phyloP scores from a whole-genome alignment of 139 green algal genomes.

The Auxenochlorella pyrenoidosa region DNA sequence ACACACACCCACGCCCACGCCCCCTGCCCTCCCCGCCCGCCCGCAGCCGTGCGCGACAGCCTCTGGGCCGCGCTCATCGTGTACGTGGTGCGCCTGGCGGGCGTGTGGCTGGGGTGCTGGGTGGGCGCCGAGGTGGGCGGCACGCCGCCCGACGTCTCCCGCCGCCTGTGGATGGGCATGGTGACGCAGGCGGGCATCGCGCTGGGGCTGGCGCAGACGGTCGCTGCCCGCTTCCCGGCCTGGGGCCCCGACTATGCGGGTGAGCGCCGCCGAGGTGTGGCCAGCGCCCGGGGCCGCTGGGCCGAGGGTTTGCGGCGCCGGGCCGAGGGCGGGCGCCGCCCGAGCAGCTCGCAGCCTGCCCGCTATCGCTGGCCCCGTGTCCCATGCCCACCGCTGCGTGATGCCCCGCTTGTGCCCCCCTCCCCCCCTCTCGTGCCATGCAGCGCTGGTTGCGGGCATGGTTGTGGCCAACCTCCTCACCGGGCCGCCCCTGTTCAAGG shows the following conservation, averaged over 20 bases:
- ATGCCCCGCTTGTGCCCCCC: neutral
- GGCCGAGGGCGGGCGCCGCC: no score
- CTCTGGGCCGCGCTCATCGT: constrained; percentile 69
- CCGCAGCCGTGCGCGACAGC: constrained; percentile 70
- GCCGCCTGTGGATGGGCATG: constrained; percentile 82
- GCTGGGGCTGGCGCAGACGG: constrained; percentile 81
- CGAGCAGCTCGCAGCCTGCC: no score
- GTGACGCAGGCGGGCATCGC: constrained; percentile 90
- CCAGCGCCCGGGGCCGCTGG: no score
- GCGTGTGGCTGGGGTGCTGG: constrained; percentile 73
- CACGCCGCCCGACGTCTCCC: constrained; percentile 51
- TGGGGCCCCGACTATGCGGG: constrained; percentile 84
- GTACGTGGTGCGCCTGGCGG: constrained; percentile 62
- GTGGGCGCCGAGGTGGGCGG: constrained; percentile 63
- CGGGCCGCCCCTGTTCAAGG: constrained; percentile 81
- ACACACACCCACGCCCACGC: no score
- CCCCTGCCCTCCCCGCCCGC: neutral
- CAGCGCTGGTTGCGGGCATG: constrained; percentile 77
- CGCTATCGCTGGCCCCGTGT: no score
- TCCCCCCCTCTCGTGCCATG: neutral
- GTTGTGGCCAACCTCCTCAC: constrained; percentile 88
- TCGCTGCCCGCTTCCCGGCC: constrained; percentile 67
- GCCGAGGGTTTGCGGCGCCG: no score
- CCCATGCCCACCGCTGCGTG: no score
- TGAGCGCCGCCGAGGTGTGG: neutral